A percentile compares a stretch with the other conserved stretches of the same genome.
Evolutionary conservation across 2,329 filamentous ascomycete species (phyloP).

Genomic region (Metarhizium guizhouense): DNA sequence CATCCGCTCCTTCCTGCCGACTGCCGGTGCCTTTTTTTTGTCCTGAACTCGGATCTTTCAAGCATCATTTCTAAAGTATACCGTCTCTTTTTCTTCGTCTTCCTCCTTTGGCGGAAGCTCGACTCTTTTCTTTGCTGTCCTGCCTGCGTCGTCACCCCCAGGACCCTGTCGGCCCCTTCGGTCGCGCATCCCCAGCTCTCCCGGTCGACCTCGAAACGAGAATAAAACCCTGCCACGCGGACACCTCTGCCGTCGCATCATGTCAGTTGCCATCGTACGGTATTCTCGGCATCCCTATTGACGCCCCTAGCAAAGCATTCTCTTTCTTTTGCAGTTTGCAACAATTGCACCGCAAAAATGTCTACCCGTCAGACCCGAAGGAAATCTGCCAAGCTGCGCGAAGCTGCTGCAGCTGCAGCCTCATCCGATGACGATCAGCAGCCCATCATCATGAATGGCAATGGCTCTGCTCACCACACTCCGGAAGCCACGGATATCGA

Average conservation of each 20-base stretch:
- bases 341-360: conserved; percentile 19
- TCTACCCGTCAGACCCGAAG: conserved; percentile 29
- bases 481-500: conserved; percentile 26
- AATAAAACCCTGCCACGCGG: background rate
- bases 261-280: conserved; percentile 5
- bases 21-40: background rate
- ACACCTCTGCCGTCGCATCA: background rate
- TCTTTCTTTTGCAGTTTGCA: too few species aligned
- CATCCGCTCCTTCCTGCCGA: background rate
- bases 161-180: conserved; percentile 3
- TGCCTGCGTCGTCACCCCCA: background rate
- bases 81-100: background rate
- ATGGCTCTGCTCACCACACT: conserved; percentile 30
- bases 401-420: conserved; percentile 9
- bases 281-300: background rate
- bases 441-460: conserved; percentile 32
- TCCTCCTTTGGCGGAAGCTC: background rate
- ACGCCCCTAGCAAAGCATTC: background rate
- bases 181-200: conserved; percentile 1
- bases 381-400: conserved; percentile 27
- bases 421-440: conserved; percentile 20
- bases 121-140: background rate
- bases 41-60: background rate
- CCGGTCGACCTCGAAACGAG: background rate
- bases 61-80: background rate